phyloP scores from a whole-genome alignment of 176 grass and related monocot genomes.

The Lolium rigidum region DNA sequence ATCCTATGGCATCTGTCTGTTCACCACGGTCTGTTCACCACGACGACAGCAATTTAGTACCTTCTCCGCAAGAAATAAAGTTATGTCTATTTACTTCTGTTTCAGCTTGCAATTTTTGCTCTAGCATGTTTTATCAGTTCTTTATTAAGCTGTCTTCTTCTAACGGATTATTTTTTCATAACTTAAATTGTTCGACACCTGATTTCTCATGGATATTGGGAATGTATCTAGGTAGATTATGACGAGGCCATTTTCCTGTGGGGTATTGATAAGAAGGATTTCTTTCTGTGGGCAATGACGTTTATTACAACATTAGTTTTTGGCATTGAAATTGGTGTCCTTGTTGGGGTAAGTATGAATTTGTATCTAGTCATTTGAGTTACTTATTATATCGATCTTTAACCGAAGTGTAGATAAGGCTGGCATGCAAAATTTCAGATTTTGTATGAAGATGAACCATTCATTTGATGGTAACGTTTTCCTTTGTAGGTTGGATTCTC shows the following conservation, averaged over 20 bases:
- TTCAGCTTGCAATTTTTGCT: background rate
- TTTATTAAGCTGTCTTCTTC: conserved; percentile 24
- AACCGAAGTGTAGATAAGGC: background rate
- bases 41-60: no score
- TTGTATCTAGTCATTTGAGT: conserved; percentile 4
- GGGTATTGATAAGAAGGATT: conserved; percentile 93
- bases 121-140: background rate
- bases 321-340: conserved; percentile 95
- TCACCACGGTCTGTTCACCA: no score
- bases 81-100: background rate
- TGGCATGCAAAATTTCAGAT: background rate
- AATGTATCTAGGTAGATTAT: conserved; percentile 79
- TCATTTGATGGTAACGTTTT: conserved; percentile 29
- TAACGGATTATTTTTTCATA: background rate
- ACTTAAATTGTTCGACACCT: conserved; percentile 12
- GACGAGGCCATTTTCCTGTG: conserved; percentile 92
- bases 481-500: conserved; percentile 81
- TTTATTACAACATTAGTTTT: conserved; percentile 78
- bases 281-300: conserved; percentile 89
- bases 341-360: conserved; percentile 75
- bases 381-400: background rate
- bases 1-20: no score
- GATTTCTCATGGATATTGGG: conserved; percentile 32
- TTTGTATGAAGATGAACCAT: background rate
- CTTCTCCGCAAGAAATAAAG: conserved; percentile 12